phyloP scores from a whole-genome alignment of 83 land plant species.

The Thuja plicata region DNA sequence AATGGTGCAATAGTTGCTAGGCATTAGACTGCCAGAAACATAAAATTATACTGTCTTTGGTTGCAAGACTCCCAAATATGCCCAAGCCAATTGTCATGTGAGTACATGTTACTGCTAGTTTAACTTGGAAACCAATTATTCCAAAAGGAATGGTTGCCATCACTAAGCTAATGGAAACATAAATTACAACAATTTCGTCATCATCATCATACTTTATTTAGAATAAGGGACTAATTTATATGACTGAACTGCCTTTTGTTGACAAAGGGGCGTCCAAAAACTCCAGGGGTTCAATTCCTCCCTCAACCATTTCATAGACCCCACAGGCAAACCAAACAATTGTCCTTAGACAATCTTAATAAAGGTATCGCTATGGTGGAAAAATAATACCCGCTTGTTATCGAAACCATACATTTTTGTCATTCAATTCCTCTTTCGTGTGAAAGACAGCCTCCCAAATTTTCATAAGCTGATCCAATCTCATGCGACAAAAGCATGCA shows the following conservation, averaged over 20 bases:
- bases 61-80: background rate
- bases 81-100: background rate
- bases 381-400: background rate
- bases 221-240: background rate
- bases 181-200: background rate
- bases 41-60: background rate
- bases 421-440: background rate
- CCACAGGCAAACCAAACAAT: background rate
- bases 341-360: background rate
- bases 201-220: background rate
- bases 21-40: background rate
- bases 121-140: background rate
- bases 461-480: background rate
- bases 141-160: background rate
- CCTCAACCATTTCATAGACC: background rate
- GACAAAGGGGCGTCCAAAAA: background rate
- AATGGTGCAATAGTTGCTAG: background rate
- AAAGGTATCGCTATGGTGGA: background rate
- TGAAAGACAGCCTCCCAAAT: background rate
- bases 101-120: background rate
- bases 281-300: background rate
- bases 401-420: too few relatives aligned
- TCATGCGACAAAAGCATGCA: background rate
- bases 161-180: background rate
- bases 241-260: background rate